phyloP scores from a whole-genome alignment of 139 green algal species.

The Eudorina sp. region DNA sequence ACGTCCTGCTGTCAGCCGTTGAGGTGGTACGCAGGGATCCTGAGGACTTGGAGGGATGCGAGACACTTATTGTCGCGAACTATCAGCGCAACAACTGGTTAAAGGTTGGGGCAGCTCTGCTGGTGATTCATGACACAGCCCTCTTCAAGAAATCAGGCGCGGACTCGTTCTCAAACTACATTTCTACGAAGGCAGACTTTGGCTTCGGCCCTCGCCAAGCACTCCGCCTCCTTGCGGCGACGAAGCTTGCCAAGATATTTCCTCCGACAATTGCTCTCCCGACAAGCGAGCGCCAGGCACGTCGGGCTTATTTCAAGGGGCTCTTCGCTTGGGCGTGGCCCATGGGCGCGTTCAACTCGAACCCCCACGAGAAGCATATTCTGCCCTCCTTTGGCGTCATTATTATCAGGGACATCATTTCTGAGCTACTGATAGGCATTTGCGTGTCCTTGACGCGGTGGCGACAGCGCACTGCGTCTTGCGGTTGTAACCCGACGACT shows the following conservation, averaged over 20 bases:
- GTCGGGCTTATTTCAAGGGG: not conserved
- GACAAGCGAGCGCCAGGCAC: constrained; percentile 35
- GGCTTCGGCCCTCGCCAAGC: constrained; percentile 44
- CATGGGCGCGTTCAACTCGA: constrained; percentile 8
- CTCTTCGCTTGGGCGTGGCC: not conserved
- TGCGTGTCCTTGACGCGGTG: too few relatives aligned
- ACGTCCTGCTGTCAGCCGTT: constrained; percentile 21
- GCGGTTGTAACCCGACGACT: too few relatives aligned
- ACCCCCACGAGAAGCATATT: too few relatives aligned
- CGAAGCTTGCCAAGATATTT: constrained; percentile 36
- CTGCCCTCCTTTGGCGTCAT: too few relatives aligned
- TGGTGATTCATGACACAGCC: constrained; percentile 39
- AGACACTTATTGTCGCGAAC: constrained; percentile 40
- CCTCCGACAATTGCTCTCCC: constrained; percentile 32
- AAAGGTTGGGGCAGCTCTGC: constrained; percentile 36
- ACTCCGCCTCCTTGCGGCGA: constrained; percentile 30
- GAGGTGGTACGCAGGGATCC: constrained; percentile 37
- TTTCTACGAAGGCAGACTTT: constrained; percentile 34
- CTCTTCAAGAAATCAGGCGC: constrained; percentile 43
- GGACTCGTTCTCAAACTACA: constrained; percentile 48
- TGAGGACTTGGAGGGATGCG: constrained; percentile 45
- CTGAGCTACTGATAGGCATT: too few relatives aligned
- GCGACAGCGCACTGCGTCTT: too few relatives aligned
- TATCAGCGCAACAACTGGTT: constrained; percentile 49
- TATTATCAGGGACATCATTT: too few relatives aligned